phyloP scores from a whole-genome alignment of 2,329 filamentous ascomycete genomes.

The Magnaporthales sp. region DNA sequence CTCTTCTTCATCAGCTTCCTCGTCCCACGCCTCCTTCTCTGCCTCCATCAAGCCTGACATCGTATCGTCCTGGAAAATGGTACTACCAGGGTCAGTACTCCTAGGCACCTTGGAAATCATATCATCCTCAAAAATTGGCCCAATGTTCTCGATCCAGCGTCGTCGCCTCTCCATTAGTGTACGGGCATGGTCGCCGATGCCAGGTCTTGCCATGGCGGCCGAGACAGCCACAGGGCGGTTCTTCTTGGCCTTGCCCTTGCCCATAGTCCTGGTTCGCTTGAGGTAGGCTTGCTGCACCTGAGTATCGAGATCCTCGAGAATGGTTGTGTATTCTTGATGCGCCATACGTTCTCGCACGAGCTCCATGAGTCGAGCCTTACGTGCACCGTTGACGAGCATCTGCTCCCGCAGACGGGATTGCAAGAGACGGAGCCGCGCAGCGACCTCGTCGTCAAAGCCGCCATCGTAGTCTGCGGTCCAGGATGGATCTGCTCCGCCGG shows the following conservation, averaged over 20 bases:
- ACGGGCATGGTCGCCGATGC: constrained; percentile 84
- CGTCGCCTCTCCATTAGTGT: constrained; percentile 85
- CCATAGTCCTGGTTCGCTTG: constrained; percentile 88
- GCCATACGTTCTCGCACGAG: constrained; percentile 89
- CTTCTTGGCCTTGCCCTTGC: constrained; percentile 81
- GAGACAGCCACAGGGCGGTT: constrained; percentile 34
- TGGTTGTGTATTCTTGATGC: constrained; percentile 92
- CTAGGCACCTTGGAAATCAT: constrained; percentile 65
- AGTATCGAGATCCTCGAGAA: constrained; percentile 89
- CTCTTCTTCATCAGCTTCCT: constrained; percentile 59
- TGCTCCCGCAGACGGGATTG: constrained; percentile 77
- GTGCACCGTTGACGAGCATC: constrained; percentile 80
- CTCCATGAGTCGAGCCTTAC: constrained; percentile 78
- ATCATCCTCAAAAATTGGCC: constrained; percentile 81
- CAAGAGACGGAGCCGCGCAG: constrained; percentile 76
- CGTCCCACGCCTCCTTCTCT: constrained; percentile 76
- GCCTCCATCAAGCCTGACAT: constrained; percentile 68
- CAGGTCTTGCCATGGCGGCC: constrained; percentile 55
- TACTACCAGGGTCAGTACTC: constrained; percentile 50
- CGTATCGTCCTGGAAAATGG: constrained; percentile 63
- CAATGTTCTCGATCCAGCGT: constrained; percentile 86
- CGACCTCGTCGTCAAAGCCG: constrained; percentile 89
- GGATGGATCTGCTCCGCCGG: constrained; percentile 18
- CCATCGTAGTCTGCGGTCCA: constrained; percentile 67
- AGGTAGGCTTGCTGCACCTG: constrained; percentile 94